phyloP scores from a whole-genome alignment of 1,284 basidiomycete genomes.

The Heterobasidion occidentale region DNA sequence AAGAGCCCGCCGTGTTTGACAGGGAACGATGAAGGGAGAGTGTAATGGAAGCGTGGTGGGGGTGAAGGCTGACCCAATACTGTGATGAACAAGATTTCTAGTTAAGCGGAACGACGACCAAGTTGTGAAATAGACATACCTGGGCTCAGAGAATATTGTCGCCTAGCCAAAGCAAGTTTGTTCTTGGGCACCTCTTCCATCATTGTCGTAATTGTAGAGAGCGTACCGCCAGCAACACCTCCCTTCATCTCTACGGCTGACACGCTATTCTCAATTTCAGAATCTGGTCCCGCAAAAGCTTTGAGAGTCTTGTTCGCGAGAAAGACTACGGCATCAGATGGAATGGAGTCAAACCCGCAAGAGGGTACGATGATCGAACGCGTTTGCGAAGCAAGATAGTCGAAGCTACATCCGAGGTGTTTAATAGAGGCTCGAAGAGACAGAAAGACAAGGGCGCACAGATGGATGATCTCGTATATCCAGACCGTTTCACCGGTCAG shows the following conservation, averaged over 20 bases:
- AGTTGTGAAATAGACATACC: constrained; percentile 26
- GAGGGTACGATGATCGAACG: constrained; percentile 62
- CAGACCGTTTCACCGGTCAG: constrained; percentile 50
- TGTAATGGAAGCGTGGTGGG: constrained; percentile 33
- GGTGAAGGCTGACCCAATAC: constrained; percentile 35
- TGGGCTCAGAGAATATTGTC: constrained; percentile 50
- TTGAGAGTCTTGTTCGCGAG: constrained; percentile 44
- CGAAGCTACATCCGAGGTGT: constrained; percentile 32
- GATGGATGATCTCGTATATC: constrained; percentile 41
- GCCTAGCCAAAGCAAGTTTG: constrained; percentile 23
- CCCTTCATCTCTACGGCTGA: constrained; percentile 42
- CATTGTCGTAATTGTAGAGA: constrained; percentile 42
- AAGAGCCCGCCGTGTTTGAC: constrained; percentile 49
- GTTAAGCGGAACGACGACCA: neutral
- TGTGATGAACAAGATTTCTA: constrained; percentile 11
- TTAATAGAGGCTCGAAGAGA: neutral
- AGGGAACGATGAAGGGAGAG: constrained; percentile 32
- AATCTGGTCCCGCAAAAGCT: constrained; percentile 21
- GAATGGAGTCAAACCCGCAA: constrained; percentile 69
- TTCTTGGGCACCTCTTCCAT: constrained; percentile 40
- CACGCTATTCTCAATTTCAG: constrained; percentile 27
- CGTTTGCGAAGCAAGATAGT: constrained; percentile 59
- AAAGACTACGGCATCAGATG: constrained; percentile 58
- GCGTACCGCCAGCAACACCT: constrained; percentile 64
- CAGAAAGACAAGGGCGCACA: constrained; percentile 22